These are phyloP conservation scores for Scheffersomyces titani DNA, from an alignment of 1,139 yeast genomes.

Conservation along the genomic window DNA sequence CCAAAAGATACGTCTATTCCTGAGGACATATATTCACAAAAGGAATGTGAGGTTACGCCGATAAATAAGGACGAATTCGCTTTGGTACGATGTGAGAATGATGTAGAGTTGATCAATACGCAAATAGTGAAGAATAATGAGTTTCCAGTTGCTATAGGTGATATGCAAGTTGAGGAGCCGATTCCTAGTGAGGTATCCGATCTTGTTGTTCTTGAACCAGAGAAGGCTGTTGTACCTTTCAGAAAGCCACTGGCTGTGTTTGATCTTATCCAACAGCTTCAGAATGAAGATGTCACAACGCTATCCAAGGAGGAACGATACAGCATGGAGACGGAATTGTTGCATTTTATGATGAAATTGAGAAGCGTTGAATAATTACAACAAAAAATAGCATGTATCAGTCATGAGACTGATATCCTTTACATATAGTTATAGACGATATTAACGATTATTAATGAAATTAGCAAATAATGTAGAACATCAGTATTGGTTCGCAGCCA, in stretches of 20 bases:
- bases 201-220: background rate
- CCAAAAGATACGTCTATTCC: background rate
- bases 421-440: background rate
- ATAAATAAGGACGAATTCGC: background rate
- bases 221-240: background rate
- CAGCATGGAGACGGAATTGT: slow-evolving; percentile 27
- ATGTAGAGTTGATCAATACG: background rate
- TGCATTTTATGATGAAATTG: slow-evolving; percentile 35
- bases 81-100: background rate
- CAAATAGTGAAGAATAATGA: background rate
- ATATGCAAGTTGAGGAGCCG: background rate
- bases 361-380: slow-evolving; percentile 11
- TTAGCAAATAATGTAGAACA: background rate
- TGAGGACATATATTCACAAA: background rate
- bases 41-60: background rate
- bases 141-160: background rate
- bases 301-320: slow-evolving; percentile 20
- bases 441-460: background rate
- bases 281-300: slow-evolving; percentile 13
- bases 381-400: background rate
- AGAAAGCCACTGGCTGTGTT: background rate
- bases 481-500: background rate
- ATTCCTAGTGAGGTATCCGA: background rate
- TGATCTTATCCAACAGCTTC: background rate
- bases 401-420: background rate